Evolutionary conservation across 1,284 basidiomycete genomes (phyloP), one percentile per base, ranked within the genome.

Genomic region (Puccinia triticina): DNA sequence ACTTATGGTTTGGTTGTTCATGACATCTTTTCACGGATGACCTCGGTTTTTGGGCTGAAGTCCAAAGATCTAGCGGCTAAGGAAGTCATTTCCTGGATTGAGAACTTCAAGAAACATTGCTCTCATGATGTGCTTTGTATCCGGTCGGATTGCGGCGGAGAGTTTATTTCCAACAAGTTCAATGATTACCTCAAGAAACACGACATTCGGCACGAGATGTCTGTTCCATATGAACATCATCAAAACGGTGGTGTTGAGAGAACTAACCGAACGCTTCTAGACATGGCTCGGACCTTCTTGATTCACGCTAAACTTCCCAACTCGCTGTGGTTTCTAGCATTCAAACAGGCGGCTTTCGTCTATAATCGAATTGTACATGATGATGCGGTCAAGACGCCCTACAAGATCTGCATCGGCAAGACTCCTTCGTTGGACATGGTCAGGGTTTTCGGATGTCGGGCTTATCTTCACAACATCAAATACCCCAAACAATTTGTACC

Each of bases 241-340:
- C 75, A 77, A 37, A 66, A 61, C 29, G 75, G 75, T 43, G 29
- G n/a, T 40, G 40, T 57, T 16, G 61, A 77, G 66, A 57, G 40
- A 32, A 43, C 48, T 14, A 78, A 66, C 32, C n/a, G 61, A 1
- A 78, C n/a, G n/a, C n/a, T n/a, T n/a, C n/a, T n/a, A n/a, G n/a
- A n/a, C n/a, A n/a, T n/a, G n/a, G n/a, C n/a, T 14, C 59, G 61
- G 2, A 67, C 76, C 21, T n/a, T 67, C 21, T 43, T 78, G 3
- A 66, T 78, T 1, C 26, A 55, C 1, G 34, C 59, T 1, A 69
- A 53, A 2, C 18, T 78, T 0, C 37, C 37, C 1, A 7, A 16
- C 2, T 2, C 59, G 2, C 50, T 78, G 21, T 78, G 61, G 76
- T 23, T 2, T 67, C 48, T 48, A 14, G 64, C 61, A 34, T 32